A percentile compares a stretch with the other conserved stretches of the same genome.
phyloP scores from a whole-genome alignment of 2,329 filamentous ascomycete species.

The Drechslerella stenobrocha region DNA sequence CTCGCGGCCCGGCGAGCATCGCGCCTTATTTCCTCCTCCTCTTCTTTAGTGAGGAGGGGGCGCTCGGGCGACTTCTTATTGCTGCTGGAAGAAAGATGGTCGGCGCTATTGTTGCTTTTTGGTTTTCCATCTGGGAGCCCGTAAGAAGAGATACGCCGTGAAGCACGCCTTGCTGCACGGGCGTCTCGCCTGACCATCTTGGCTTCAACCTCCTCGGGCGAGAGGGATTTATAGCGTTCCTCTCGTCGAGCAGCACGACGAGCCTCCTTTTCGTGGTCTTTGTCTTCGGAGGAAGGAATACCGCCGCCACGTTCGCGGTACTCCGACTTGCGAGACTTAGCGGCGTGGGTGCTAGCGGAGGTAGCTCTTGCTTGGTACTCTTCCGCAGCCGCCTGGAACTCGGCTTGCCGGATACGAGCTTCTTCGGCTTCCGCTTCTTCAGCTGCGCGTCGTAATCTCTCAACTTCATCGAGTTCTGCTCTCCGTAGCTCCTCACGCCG shows the following conservation, averaged over 20 bases:
- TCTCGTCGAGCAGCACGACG: constrained; percentile 41
- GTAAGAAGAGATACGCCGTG: constrained; percentile 43
- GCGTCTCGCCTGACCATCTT: constrained; percentile 34
- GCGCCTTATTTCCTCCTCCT: constrained; percentile 42
- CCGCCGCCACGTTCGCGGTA: constrained; percentile 32
- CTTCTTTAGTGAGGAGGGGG: constrained; percentile 44
- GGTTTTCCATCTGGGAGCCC: constrained; percentile 34
- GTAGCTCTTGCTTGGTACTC: constrained; percentile 43
- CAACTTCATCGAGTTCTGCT: constrained; percentile 39
- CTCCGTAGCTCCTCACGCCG: constrained; percentile 34
- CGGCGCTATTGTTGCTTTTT: constrained; percentile 28
- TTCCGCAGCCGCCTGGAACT: constrained; percentile 36
- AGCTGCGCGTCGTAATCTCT: constrained; percentile 30
- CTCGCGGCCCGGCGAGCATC: constrained; percentile 31
- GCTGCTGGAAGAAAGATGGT: constrained; percentile 34
- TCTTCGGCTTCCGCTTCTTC: constrained; percentile 43
- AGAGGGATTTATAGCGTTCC: constrained; percentile 42
- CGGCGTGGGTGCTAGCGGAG: constrained; percentile 37
- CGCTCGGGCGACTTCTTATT: constrained; percentile 40
- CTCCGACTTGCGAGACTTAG: constrained; percentile 45
- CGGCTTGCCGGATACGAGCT: constrained; percentile 36
- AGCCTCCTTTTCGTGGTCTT: constrained; percentile 43
- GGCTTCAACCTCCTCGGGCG: constrained; percentile 39
- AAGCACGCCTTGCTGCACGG: constrained; percentile 39
- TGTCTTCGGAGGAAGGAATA: constrained; percentile 30